These are phyloP conservation scores for Cercospora sp. DNA, from an alignment of 2,329 filamentous ascomycete species.

Conservation along the genomic window DNA sequence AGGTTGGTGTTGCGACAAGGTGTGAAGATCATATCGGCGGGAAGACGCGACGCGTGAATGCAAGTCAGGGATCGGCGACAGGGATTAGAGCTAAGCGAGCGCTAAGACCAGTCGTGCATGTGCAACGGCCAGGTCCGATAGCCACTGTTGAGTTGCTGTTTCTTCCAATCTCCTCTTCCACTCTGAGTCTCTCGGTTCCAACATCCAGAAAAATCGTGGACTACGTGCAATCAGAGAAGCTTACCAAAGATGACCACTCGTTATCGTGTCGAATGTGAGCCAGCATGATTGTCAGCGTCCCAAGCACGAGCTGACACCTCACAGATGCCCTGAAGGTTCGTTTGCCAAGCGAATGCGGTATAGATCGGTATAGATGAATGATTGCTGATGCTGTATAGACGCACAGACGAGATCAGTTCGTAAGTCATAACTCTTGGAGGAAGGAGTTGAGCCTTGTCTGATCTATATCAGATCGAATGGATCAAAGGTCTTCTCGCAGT, in stretches of 20 bases:
- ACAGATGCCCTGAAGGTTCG: constrained; percentile 65
- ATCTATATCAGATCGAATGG: constrained; percentile 57
- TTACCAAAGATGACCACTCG: constrained; percentile 40
- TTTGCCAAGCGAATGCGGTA: constrained; percentile 7
- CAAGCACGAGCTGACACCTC: constrained; percentile 11
- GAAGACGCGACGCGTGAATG: constrained; percentile 7
- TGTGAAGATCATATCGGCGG: not conserved
- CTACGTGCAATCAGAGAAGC: no score
- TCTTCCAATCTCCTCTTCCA: not conserved
- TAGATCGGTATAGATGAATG: not conserved
- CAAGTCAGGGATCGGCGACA: constrained; percentile 2
- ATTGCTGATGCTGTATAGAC: constrained; percentile 60
- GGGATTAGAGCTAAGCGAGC: not conserved
- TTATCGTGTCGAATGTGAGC: constrained; percentile 43
- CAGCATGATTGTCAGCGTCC: not conserved
- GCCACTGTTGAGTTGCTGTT: not conserved
- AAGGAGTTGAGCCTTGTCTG: not conserved
- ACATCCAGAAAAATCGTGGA: no score
- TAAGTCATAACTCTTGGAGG: constrained; percentile 48
- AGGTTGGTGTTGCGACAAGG: not conserved
- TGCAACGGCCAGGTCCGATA: constrained; percentile 14
- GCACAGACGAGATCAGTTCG: constrained; percentile 86
- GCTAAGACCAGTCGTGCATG: not conserved
- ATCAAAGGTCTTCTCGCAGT: constrained; percentile 88
- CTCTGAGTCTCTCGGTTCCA: not conserved